A percentile compares a stretch with the other conserved stretches of the same genome.
Evolutionary conservation across 2,329 filamentous ascomycete species (phyloP).

Genomic region (Claviceps monticola): DNA sequence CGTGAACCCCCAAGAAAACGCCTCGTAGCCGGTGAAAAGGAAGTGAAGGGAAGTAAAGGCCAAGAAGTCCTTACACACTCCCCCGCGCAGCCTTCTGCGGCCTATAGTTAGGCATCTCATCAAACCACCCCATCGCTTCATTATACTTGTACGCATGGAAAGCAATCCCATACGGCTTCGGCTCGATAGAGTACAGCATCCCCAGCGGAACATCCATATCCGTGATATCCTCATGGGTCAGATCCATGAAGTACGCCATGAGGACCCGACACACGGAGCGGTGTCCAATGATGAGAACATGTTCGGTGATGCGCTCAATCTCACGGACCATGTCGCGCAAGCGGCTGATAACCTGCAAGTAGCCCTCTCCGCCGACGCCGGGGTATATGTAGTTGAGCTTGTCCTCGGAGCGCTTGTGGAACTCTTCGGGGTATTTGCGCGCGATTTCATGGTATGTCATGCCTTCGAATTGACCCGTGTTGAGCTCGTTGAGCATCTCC

Average conservation of each 20-base stretch:
- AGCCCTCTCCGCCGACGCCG: constrained; percentile 88
- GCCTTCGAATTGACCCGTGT: constrained; percentile 84
- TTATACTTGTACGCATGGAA: constrained; percentile 95
- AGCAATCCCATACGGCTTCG: constrained; percentile 93
- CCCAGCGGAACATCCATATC: constrained; percentile 89
- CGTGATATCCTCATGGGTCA: constrained; percentile 81
- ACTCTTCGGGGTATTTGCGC: constrained; percentile 66
- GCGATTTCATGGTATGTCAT: constrained; percentile 89
- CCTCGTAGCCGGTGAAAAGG: not conserved
- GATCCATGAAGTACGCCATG: constrained; percentile 90
- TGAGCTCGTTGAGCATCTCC: constrained; percentile 95
- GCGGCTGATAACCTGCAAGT: constrained; percentile 92
- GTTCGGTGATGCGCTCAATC: constrained; percentile 92
- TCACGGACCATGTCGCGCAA: constrained; percentile 92
- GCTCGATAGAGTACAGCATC: constrained; percentile 88
- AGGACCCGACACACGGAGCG: constrained; percentile 84
- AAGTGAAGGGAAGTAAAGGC: not conserved
- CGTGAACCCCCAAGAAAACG: too few relatives aligned
- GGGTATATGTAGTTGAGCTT: constrained; percentile 97
- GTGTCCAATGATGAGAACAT: constrained; percentile 83
- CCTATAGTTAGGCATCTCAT: constrained; percentile 73
- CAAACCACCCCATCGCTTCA: constrained; percentile 62
- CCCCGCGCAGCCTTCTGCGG: constrained; percentile 38
- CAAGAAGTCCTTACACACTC: not conserved
- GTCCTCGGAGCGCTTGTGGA: constrained; percentile 61